phyloP scores from a whole-genome alignment of 257 asterid species.

The Penstemon davidsonii region DNA sequence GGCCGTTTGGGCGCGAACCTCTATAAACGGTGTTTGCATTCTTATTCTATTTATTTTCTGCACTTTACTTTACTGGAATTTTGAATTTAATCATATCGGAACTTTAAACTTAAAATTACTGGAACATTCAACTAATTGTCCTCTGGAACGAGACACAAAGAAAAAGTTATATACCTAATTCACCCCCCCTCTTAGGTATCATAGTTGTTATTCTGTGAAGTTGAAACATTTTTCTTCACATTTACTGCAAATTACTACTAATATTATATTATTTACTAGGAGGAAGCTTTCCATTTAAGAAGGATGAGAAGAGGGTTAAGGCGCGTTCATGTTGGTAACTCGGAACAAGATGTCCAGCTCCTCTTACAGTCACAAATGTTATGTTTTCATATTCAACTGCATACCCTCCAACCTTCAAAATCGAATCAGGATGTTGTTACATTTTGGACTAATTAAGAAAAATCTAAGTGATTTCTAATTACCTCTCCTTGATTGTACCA shows the following conservation, averaged over 20 bases:
- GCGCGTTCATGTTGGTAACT: constrained; percentile 54
- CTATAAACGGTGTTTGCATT: no score
- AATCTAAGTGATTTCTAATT: neutral
- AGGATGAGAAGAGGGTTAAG: constrained; percentile 38
- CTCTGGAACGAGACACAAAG: no score
- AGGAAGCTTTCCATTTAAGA: constrained; percentile 48
- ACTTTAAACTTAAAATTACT: no score
- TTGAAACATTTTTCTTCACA: neutral
- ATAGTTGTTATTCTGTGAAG: neutral
- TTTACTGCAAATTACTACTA: neutral
- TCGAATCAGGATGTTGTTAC: no score
- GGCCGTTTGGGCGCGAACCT: no score
- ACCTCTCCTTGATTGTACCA: constrained; percentile 43
- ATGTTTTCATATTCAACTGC: constrained; percentile 46
- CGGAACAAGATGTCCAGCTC: constrained; percentile 63
- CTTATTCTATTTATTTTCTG: neutral
- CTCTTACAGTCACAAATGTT: constrained; percentile 49
- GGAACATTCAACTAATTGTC: neutral
- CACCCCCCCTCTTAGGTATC: no score
- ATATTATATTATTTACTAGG: constrained; percentile 9
- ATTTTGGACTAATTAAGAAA: no score
- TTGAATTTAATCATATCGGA: no score
- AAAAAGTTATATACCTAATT: no score
- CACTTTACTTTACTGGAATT: neutral
- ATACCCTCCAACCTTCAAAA: constrained; percentile 55